Evolutionary conservation across 2,329 filamentous ascomycete genomes (phyloP), one percentile per base, ranked within the genome.

Genomic region (Talaromyces islandicus): DNA sequence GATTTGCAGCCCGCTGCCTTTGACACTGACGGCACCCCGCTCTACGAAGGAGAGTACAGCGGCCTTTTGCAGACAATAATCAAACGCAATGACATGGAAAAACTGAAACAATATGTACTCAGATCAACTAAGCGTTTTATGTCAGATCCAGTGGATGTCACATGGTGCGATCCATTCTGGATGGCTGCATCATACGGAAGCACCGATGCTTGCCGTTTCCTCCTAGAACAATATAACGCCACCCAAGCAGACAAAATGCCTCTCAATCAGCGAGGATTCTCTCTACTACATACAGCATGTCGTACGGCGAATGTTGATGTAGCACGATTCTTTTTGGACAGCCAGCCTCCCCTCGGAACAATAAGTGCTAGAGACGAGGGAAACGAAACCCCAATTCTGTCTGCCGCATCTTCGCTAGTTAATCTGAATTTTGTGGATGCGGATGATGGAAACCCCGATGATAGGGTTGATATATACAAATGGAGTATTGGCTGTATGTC

Each of bases 161-260:
- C 14, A n/a, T 58, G 4, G 7, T 60, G 38, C 7, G 64, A 67
- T 56, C 51, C 60, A 19, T 67, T 66, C 21, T 62, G 54, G 29
- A 56, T 60, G 38, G 63, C 64, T 46, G 60, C 64, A 27, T 25
- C 41, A 3, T 57, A 63, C 61, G 64, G 61, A 30, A 61, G 56
- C 56, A 58, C 59, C 43, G 63, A 65, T 56, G 43, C 54, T 53
- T 61, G 65, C 54, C 62, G 61, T 48, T 30, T 64, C 17, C 54
- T 66, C 43, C 62, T 66, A 35, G 62, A 62, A 46, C 48, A 61
- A 56, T 63, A 65, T 21, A 1, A 46, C 11, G 46, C 41, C 56
- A 55, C 57, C n/a, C 43, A 62, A 56, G 56, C 56, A 38, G 54
- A 21, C 3, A 9, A 56, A 4, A 50, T 52, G 14, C 19, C 62